phyloP scores from a whole-genome alignment of 768 basidiomycete genomes.

The Rhizopogon salebrosus region DNA sequence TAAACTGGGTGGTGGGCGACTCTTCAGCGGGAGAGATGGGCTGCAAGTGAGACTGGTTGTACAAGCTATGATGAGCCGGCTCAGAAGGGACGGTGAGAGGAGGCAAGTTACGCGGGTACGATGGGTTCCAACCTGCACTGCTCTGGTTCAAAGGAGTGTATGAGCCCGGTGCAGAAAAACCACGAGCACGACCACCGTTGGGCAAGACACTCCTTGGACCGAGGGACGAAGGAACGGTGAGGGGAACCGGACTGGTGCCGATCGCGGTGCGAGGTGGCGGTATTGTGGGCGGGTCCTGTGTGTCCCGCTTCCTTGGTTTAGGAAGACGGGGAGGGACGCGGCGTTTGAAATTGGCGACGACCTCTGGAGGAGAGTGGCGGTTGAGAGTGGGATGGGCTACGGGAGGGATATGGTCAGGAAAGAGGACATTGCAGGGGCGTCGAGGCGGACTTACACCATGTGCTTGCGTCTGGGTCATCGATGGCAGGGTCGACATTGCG shows the following conservation, averaged over 20 bases:
- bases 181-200: constrained; percentile 56
- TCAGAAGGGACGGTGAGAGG: constrained; percentile 82
- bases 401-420: constrained; percentile 3
- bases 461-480: constrained; percentile 93
- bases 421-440: constrained; percentile 15
- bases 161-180: constrained; percentile 80
- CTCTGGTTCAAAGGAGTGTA: constrained; percentile 67
- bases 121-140: constrained; percentile 54
- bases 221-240: constrained; percentile 52
- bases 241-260: constrained; percentile 62
- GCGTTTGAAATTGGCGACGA: constrained; percentile 92
- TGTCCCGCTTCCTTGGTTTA: constrained; percentile 78
- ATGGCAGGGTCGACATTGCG: constrained; percentile 94
- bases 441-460: constrained; percentile 74
- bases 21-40: constrained; percentile 70
- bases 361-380: constrained; percentile 83
- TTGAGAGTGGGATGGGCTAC: constrained; percentile 88
- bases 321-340: constrained; percentile 91
- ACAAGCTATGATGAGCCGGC: constrained; percentile 50
- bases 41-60: constrained; percentile 57
- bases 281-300: constrained; percentile 60
- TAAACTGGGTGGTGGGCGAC: constrained; percentile 46
- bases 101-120: constrained; percentile 56
- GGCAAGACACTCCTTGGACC: constrained; percentile 31
- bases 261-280: constrained; percentile 76